phyloP scores from a whole-genome alignment of 306 rosid species.

The Fragaria ananassa region DNA sequence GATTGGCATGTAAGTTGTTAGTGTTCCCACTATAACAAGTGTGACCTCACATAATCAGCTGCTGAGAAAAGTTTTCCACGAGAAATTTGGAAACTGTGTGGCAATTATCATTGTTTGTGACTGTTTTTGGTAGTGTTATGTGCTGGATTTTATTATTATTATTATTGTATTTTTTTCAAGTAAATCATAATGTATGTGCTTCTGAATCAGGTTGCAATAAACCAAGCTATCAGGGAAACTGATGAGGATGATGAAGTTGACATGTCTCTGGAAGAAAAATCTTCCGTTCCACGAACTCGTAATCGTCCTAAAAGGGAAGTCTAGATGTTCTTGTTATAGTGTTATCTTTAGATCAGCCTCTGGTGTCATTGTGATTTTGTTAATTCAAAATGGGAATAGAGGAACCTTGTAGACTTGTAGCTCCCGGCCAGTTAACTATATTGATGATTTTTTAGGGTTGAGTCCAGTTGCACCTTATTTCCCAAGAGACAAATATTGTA shows the following conservation, averaged over 20 bases:
- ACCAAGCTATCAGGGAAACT: slow-evolving; percentile 66
- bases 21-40: neutral
- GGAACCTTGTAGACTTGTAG: neutral
- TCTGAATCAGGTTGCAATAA: slow-evolving; percentile 63
- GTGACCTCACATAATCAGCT: neutral
- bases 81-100: neutral
- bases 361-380: neutral
- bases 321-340: slow-evolving; percentile 16
- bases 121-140: neutral
- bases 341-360: neutral
- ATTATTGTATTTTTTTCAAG: neutral
- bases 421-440: slow-evolving; percentile 6
- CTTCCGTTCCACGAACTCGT: slow-evolving; percentile 60
- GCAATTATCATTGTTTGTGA: neutral
- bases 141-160: neutral
- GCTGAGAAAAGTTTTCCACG: neutral
- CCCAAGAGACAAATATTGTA: neutral
- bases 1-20: neutral
- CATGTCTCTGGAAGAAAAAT: slow-evolving; percentile 41
- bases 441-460: slow-evolving; percentile 12
- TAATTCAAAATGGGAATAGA: neutral
- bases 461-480: neutral
- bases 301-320: slow-evolving; percentile 81
- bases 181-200: slow-evolving; percentile 5
- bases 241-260: slow-evolving; percentile 38